phyloP scores from a whole-genome alignment of 2,329 filamentous ascomycete species.

The Fusarium newnesense region DNA sequence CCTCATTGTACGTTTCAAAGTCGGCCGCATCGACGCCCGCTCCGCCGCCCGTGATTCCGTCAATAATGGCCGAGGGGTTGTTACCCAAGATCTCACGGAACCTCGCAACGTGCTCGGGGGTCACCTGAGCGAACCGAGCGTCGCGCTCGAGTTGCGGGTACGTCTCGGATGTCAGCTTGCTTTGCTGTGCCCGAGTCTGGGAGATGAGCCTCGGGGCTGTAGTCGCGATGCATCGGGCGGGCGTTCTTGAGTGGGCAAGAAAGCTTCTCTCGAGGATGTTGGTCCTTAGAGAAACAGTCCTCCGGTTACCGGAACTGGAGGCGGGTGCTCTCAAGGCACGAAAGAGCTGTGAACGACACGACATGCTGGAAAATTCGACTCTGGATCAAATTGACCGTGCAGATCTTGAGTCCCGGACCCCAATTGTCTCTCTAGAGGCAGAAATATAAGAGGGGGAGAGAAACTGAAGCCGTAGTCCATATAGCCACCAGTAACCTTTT shows the following conservation, averaged over 20 bases:
- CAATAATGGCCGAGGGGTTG: conserved; percentile 79
- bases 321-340: conserved; percentile 41
- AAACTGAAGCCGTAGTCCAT: conserved; percentile 3
- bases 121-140: conserved; percentile 77
- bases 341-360: conserved; percentile 41
- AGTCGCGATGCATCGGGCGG: conserved; percentile 44
- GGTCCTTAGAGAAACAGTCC: conserved; percentile 24
- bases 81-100: conserved; percentile 85
- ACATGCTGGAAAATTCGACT: conserved; percentile 30
- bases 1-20: conserved; percentile 90
- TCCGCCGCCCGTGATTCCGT: conserved; percentile 77
- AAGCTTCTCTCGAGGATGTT: conserved; percentile 10
- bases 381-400: conserved; percentile 21
- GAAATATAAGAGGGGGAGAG: background rate
- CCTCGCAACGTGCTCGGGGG: conserved; percentile 79
- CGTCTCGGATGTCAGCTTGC: conserved; percentile 83
- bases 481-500: conserved; percentile 30
- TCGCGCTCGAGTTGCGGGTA: conserved; percentile 88
- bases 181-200: conserved; percentile 35
- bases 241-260: conserved; percentile 15
- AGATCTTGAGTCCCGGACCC: background rate
- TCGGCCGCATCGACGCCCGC: conserved; percentile 77
- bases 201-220: conserved; percentile 44
- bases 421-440: conserved; percentile 2
- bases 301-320: conserved; percentile 18